A percentile compares a stretch with the other conserved stretches of the same genome.
phyloP scores from a whole-genome alignment of 2,329 filamentous ascomycete species.

The Rugonectria rugulosa region DNA sequence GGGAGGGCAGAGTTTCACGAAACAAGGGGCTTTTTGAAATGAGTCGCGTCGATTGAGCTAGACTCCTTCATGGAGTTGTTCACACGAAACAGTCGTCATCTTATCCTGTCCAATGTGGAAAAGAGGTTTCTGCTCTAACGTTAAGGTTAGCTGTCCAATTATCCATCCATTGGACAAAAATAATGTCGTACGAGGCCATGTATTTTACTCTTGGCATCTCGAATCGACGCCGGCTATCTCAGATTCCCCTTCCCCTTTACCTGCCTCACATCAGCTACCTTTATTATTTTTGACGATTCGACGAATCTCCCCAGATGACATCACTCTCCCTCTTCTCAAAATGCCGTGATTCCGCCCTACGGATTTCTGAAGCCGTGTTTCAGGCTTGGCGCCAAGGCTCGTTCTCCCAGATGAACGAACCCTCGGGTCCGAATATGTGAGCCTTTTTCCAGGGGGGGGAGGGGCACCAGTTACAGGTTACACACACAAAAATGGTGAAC shows the following conservation, averaged over 20 bases:
- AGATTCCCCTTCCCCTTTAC: too few relatives aligned
- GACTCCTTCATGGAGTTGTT: too few relatives aligned
- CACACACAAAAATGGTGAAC: neutral
- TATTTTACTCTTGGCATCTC: too few relatives aligned
- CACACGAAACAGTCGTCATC: neutral
- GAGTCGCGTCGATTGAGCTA: neutral
- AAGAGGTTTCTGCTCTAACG: too few relatives aligned
- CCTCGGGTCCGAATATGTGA: conserved; percentile 13
- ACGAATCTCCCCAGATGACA: too few relatives aligned
- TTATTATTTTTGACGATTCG: too few relatives aligned
- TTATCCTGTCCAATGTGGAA: too few relatives aligned
- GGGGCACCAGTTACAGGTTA: neutral
- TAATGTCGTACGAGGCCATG: too few relatives aligned
- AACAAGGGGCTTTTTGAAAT: neutral
- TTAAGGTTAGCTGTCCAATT: too few relatives aligned
- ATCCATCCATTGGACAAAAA: too few relatives aligned
- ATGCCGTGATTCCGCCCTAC: conserved; percentile 2
- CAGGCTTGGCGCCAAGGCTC: conserved; percentile 25
- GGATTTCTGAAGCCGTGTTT: conserved; percentile 15
- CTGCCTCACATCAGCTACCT: too few relatives aligned
- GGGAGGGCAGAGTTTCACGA: conserved; percentile 1
- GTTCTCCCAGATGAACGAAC: conserved; percentile 13
- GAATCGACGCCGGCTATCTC: too few relatives aligned
- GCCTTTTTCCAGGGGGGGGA: neutral
- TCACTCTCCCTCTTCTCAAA: conserved; percentile 12